Evolutionary conservation across 331 rosid genomes (phyloP), one percentile per base, ranked within the genome.

Genomic region (Malus hybrid): DNA sequence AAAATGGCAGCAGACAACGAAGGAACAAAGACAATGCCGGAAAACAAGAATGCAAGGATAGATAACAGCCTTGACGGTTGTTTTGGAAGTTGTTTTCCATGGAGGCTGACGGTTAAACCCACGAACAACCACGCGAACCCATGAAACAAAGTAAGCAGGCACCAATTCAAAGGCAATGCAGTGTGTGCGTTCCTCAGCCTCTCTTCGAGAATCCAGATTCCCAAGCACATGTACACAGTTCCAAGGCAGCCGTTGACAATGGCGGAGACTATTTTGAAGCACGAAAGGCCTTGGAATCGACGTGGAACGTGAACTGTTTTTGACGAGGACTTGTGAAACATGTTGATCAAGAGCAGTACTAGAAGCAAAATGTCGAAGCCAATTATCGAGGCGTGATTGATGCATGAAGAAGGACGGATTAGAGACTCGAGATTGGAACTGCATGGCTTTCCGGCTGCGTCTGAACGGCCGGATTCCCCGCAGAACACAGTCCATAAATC

Each of bases 101-200:
- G 50, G n/a, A 89, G 81, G 59, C 87, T 85, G 50, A 85, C 52
- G 0, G 82, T 57, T 59, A 88, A 77, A 69, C 86, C 83, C 60
- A 90, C 87, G 42, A 75, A 73, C 76, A 87, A 65, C 98, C 97
- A 90, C 66, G 90, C 85, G 48, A 88, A 60, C 20, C 98, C 98
- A 31, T 86, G 96, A 81, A 83, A 69, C 65, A 83, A 67, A 74
- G 80, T 79, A 46, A 84, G 76, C 10, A 88, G 33, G 93, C 98
- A 93, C 76, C 67, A 52, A 72, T 80, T 68, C n/a, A 86, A 74
- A 61, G 99, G 97, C 73, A 94, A 76, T 57, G 78, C 83, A 59
- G 87, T 72, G 13, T 84, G 67, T 22, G 57, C 55, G 77, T 60
- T 80, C 82, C 78, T 87, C 85, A 87, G 74, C 63, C 77, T 86